Evolutionary conservation across 176 grass and related monocot genomes (phyloP).

Genomic region (Dactylis glomerata): DNA sequence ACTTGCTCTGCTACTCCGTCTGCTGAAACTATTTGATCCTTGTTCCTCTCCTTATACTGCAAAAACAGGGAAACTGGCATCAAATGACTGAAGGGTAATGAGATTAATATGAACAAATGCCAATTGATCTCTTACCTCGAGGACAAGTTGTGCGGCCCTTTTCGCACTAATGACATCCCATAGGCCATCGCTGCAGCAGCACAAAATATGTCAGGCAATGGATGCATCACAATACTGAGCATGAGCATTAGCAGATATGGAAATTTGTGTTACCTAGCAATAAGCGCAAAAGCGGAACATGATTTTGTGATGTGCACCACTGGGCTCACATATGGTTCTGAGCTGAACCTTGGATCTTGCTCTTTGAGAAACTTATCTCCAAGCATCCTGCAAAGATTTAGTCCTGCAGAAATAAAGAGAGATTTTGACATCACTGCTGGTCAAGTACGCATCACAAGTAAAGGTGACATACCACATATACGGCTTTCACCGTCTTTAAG

Average conservation of each 20-base stretch:
- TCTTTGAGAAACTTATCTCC: constrained; percentile 75
- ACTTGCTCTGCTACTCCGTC: constrained; percentile 51
- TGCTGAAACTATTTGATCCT: constrained; percentile 24
- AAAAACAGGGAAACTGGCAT: background rate
- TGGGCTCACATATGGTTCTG: constrained; percentile 67
- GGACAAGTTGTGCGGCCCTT: constrained; percentile 47
- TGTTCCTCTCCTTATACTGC: constrained; percentile 52
- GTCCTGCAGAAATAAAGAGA: constrained; percentile 40
- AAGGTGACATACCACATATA: constrained; percentile 47
- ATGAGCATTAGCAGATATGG: background rate
- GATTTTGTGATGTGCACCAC: constrained; percentile 42
- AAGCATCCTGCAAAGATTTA: constrained; percentile 74
- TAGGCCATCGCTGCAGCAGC: constrained; percentile 54
- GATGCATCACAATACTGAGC: background rate
- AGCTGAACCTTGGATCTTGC: constrained; percentile 68
- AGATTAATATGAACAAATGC: background rate
- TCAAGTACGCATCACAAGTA: background rate
- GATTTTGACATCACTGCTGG: background rate
- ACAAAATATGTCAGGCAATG: background rate
- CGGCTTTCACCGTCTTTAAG: constrained; percentile 71
- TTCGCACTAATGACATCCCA: constrained; percentile 68
- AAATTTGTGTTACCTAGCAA: constrained; percentile 54
- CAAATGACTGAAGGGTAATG: background rate
- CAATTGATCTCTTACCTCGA: constrained; percentile 40
- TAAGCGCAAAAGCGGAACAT: constrained; percentile 55